Evolutionary conservation across 78 protist species (phyloP), one percentile per base, ranked within the genome.

Genomic region (Dictyostelium brefeldianum): DNA sequence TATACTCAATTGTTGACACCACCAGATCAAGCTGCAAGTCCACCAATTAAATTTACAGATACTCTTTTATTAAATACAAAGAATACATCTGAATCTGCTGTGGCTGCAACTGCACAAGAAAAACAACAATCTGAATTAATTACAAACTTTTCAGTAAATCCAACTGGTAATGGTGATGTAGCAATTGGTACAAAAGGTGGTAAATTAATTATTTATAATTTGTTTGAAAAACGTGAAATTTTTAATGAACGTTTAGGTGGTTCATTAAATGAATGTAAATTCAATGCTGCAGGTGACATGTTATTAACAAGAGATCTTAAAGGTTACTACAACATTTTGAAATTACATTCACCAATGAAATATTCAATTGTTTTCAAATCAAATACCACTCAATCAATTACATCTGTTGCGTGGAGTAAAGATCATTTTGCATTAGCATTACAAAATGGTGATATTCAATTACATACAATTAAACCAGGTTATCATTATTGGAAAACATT

Each of bases 391-490:
- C 79, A 73, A 73, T 5, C 79, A 5, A 36, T 54, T 27, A 36
- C 73, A 11, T 25, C 64, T 2, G 12, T 78, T 8, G 65, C 83
- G 36, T 78, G 83, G 83, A 67, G 75, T 62, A 36, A 17, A 36
- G 47, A 62, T 25, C 29, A 47, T 29, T 59, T 85, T 17, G 92
- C 92, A n/a, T 36, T 75, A 3, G 81, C 78, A 27, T 53, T 71
- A 4, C 5, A 8, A 17, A 29, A 43, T 57, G 83, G 83, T 25
- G 67, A 43, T 46, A 57, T 59, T 27, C 47, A 85, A 54, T 10
- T 85, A 6, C 75, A 73, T 7, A 71, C 64, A 6, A 43, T 85
- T 14, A 73, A 59, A 51, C 31, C 82, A 59, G 41, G 46, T 27
- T 74, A 74, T 62, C 54, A 74, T 20, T 11, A 9, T 14, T 25